Base-by-base conservation (phyloP, 805 yeast genomes). In the Candida dajiaensis region DNA sequence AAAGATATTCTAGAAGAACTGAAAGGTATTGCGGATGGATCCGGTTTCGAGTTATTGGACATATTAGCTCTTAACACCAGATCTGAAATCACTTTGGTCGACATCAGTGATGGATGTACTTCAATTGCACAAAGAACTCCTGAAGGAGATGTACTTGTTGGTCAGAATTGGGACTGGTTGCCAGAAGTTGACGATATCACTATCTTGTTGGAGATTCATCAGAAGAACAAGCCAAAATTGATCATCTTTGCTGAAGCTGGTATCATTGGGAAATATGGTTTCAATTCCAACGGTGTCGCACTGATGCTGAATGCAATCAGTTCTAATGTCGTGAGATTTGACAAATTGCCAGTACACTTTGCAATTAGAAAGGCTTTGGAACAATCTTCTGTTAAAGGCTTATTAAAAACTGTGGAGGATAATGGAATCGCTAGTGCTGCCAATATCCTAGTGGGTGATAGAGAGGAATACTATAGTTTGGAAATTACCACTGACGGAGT, bases 111-210 rank as follows among this genome's bases (percentile, higher is more conserved):
- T 48, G 74, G 74, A 1, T 70, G 74, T 46, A 69, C 73, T 2
- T 53, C 65, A 2, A 35, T 65, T 53, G 48, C 59, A 48, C 58
- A 67, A 53, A 35, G 55, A 52, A 57, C 58, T 45, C 18, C 40
- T 35, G 13, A 52, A 33, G 45, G 61, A 31, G 53, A 62, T 35
- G 37, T 60, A 47, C 40, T 52, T 50, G 55, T 59, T 51, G 54
- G 66, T 48, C 74, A 70, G 53, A 70, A 69, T 49, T 70, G 74
- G 74, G 74, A 70, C 51, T 70, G 74, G 74, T 56, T 59, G 31
- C 53, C 57, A 15, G 62, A 52, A 39, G 47, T 62, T 33, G 47
- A 50, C 26, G 54, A 52, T 23, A 48, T 49, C 19, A 47, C 58
- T 13, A 45, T 62, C n/a, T 55, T 60, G 46, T 43, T 62, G 35